A percentile compares a stretch with the other conserved stretches of the same genome.
Conservation (phyloP, 805 yeast genomes). For the Candida wancherniae region DNA sequence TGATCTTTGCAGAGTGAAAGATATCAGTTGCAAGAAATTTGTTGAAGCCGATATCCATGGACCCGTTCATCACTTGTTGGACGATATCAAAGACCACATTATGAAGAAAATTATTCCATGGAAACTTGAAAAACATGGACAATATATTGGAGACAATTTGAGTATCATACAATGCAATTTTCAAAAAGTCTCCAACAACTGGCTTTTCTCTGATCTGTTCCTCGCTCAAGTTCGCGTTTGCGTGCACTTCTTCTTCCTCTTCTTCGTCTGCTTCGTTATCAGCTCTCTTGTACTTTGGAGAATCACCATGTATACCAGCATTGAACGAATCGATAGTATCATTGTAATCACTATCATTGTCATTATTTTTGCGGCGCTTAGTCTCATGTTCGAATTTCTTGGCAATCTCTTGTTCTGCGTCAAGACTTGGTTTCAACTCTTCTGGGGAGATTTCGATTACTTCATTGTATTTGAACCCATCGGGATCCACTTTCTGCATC, state of each 20-base stretch:
- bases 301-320: slow-evolving; percentile 21
- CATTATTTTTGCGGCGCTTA: slow-evolving; percentile 9
- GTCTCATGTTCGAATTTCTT: slow-evolving; percentile 15
- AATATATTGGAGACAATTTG: slow-evolving; percentile 40
- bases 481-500: slow-evolving; percentile 40
- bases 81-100: slow-evolving; percentile 45
- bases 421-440: slow-evolving; percentile 14
- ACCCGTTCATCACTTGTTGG: slow-evolving; percentile 44
- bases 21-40: slow-evolving; percentile 51
- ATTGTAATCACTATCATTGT: slow-evolving; percentile 16
- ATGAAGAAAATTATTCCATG: slow-evolving; percentile 45
- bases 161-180: slow-evolving; percentile 39
- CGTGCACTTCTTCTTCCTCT: slow-evolving; percentile 39
- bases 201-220: slow-evolving; percentile 39
- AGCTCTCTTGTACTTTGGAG: slow-evolving; percentile 13
- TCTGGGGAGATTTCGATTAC: slow-evolving; percentile 32
- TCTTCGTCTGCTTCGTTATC: slow-evolving; percentile 22
- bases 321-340: slow-evolving; percentile 38
- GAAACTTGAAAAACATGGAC: slow-evolving; percentile 42
- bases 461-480: slow-evolving; percentile 43
- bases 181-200: slow-evolving; percentile 41
- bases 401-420: slow-evolving; percentile 15
- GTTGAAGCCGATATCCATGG: slow-evolving; percentile 47
- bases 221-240: slow-evolving; percentile 40
- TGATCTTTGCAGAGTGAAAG: slow-evolving; percentile 46